phyloP scores from a whole-genome alignment of 208 protist genomes.

The Acanthamoeba culbertsoni region DNA sequence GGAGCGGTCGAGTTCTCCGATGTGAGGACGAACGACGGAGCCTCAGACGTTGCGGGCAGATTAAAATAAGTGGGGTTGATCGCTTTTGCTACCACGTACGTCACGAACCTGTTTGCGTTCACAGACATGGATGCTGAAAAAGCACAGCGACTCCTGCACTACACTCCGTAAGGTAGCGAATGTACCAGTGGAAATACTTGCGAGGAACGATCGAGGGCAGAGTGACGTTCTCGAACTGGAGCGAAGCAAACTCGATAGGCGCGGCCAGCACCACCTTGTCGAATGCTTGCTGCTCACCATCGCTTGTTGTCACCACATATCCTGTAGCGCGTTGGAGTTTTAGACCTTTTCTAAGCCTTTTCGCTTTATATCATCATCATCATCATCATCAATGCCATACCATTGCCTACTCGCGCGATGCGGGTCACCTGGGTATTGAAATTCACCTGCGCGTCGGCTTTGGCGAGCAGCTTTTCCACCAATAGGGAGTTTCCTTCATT shows the following conservation, averaged over 20 bases:
- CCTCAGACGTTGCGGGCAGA: background rate
- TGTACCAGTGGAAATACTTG: background rate
- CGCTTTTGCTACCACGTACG: background rate
- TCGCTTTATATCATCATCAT: no score
- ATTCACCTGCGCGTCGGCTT: background rate
- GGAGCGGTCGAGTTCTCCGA: conserved; percentile 3
- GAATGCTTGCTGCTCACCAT: background rate
- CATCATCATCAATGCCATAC: background rate
- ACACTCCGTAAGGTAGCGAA: no score
- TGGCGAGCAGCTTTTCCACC: background rate
- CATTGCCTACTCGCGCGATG: background rate
- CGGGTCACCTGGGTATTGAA: background rate
- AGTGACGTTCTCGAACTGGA: background rate
- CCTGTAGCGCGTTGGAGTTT: background rate
- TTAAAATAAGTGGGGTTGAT: conserved; percentile 12
- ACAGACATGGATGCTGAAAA: no score
- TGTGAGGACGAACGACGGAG: background rate
- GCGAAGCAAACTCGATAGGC: background rate
- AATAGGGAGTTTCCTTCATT: background rate
- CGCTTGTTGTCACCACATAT: background rate
- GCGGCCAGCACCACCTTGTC: background rate
- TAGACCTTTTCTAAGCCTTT: no score
- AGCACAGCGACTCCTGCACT: no score
- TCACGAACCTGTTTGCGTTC: conserved; percentile 50
- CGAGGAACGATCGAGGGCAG: background rate